Base-by-base conservation (phyloP, 306 rosid species). In the Coriaria nepalensis region DNA sequence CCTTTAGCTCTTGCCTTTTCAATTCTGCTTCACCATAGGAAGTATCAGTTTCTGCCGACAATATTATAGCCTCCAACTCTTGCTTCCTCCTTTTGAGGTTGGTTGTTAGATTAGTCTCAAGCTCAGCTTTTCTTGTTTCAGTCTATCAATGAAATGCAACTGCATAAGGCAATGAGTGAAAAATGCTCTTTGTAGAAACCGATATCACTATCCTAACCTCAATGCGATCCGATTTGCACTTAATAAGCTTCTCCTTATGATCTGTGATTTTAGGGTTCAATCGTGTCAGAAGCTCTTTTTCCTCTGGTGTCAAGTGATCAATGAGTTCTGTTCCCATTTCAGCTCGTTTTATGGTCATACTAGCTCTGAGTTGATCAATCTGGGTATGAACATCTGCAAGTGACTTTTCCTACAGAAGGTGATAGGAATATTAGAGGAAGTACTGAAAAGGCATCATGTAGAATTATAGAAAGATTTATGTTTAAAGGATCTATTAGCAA, bases 281-380 rank as follows among this genome's bases (percentile, higher is more conserved):
- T 60, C 78, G 78, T 45, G 95, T 79, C 58, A 90, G 78, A 53
- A 76, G 84, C 55, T 59, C 56, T 62, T 79, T 90, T 70, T 90
- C 97, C 58, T 79, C 93, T 14, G 81, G 92, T 2, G 92, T 79
- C 56, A 90, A 81, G 73, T 90, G 93, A 65, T 90, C 95, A 60
- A 90, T 74, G 65, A 90, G 95, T 38, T 90, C 97, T 5, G 95
- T 84, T 57, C 94, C 95, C 92, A 90, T 84, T 75, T 90, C 97
- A 59, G 77, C 80, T 61, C 52, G 64, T 73, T 90, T 90, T 80
- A 73, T 73, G 64, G 77, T 76, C 63, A 81, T 73, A 56, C 95
- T 84, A 68, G 84, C 84, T 62, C 55, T 73, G 50, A 90, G 93
- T 71, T 90, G 95, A 39, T 79, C 95, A 59, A 90, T 84, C 66